Base-by-base conservation (phyloP, 208 protist genomes). In the Blechomonas ayalai region DNA sequence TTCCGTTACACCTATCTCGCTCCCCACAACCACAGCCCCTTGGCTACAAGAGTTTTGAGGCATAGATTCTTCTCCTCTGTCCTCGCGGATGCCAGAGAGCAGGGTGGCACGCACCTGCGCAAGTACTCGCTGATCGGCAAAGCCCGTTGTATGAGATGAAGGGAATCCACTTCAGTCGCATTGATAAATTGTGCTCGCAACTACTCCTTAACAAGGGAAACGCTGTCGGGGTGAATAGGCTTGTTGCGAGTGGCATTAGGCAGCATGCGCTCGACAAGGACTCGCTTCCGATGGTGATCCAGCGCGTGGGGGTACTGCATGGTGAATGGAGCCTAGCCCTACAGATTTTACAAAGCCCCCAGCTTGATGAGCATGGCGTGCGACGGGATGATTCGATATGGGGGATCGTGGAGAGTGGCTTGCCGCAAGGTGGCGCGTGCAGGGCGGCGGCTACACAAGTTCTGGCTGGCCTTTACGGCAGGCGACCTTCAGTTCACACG, bases 221-320 rank as follows among this genome's bases (percentile, higher is more conserved):
- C 38, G 39, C 52, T 15, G 57, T 47, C 1, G 50, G 55, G 3
- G 39, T 92, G 13, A 65, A 82, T 22, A 59, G 62, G 36, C 15
- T 59, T 15, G 45, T 92, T 13, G 42, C 47, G 0, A 65, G 66
- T 7, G 73, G 69, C 0, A 69, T 85, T 24, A 67, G 72, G n/a
- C 71, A 81, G 53, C 57, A 68, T 16, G 65, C 78, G 1, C 10
- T 92, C 4, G 67, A 86, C 53, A 76, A 66, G 43, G 66, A 71
- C 37, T 80, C 78, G 0, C 60, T 92, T 4, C 79, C 67, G 0
- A 44, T 92, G n/a, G 48, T 92, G 1, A 19, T 88, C 4, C 83
- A 92, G 52, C 63, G 68, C 8, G 64, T 80, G 2, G 67, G 65
- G 7, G 47, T 57, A 2, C 50, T 34, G 36, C 50, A 38, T 4